phyloP scores from a whole-genome alignment of 495 filamentous ascomycete genomes.

The Cairneyella variabilis region DNA sequence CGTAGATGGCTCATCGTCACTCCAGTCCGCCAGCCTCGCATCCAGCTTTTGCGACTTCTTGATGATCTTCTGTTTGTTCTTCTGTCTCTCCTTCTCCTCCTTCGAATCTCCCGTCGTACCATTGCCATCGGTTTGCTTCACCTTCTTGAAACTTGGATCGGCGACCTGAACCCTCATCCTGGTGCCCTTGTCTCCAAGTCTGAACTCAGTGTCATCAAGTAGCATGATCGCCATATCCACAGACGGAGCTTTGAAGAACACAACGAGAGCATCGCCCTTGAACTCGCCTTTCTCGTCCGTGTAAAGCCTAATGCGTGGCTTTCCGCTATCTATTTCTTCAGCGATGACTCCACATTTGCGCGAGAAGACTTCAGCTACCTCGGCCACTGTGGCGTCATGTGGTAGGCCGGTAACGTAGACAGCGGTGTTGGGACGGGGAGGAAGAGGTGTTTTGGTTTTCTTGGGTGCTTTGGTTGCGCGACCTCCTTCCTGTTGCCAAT shows the following conservation, averaged over 20 bases:
- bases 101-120: slow-evolving; percentile 17
- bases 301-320: slow-evolving; percentile 91
- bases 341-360: slow-evolving; percentile 88
- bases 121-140: slow-evolving; percentile 28
- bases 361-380: slow-evolving; percentile 79
- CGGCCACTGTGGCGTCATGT: slow-evolving; percentile 67
- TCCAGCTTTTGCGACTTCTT: slow-evolving; percentile 83
- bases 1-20: slow-evolving; percentile 72
- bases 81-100: slow-evolving; percentile 47
- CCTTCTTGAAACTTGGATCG: slow-evolving; percentile 84
- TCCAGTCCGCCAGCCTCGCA: slow-evolving; percentile 90
- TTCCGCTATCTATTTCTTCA: slow-evolving; percentile 82
- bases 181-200: slow-evolving; percentile 50
- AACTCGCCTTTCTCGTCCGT: slow-evolving; percentile 73
- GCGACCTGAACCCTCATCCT: slow-evolving; percentile 81
- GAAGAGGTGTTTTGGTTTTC: slow-evolving; percentile 46
- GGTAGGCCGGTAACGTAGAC: slow-evolving; percentile 88
- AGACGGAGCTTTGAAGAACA: slow-evolving; percentile 90
- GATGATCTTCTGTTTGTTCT: slow-evolving; percentile 82
- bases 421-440: slow-evolving; percentile 77
- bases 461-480: slow-evolving; percentile 33
- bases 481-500: slow-evolving; percentile 25
- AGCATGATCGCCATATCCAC: slow-evolving; percentile 87
- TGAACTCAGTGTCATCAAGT: slow-evolving; percentile 85
- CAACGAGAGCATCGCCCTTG: slow-evolving; percentile 90